phyloP scores from a whole-genome alignment of 1,284 basidiomycete genomes.

The Cryptococcus sp. region DNA sequence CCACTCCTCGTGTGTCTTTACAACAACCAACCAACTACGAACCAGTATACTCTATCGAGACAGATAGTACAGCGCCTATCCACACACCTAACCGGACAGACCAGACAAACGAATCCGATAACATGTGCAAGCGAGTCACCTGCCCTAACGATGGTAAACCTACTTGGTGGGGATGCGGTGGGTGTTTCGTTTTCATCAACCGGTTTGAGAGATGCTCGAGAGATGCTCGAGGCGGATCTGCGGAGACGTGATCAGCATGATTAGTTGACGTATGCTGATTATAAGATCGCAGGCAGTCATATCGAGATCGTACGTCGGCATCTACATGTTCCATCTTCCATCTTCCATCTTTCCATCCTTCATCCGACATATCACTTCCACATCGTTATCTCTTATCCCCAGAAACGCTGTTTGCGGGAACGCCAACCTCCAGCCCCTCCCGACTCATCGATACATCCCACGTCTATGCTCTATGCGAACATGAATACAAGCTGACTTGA shows the following conservation, averaged over 20 bases:
- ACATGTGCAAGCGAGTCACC: constrained; percentile 49
- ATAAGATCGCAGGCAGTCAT: constrained; percentile 36
- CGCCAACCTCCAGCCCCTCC: background rate
- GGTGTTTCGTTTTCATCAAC: constrained; percentile 17
- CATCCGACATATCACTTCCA: background rate
- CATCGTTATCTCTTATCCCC: background rate
- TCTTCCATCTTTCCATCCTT: background rate
- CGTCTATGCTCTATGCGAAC: background rate
- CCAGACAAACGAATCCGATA: constrained; percentile 1
- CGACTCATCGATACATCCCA: background rate
- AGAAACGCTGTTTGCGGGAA: background rate
- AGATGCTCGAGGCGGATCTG: too few relatives aligned
- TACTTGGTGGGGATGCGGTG: constrained; percentile 55
- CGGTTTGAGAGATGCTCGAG: background rate
- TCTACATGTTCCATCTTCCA: background rate
- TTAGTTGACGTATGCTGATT: constrained; percentile 3
- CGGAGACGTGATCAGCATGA: background rate
- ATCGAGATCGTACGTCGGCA: constrained; percentile 43
- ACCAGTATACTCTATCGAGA: background rate
- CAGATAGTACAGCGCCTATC: background rate
- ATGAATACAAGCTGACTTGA: background rate
- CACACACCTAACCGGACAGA: background rate
- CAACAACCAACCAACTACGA: too few relatives aligned
- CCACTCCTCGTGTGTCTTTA: too few relatives aligned
- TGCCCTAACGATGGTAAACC: constrained; percentile 53